phyloP scores from a whole-genome alignment of 2,329 filamentous ascomycete genomes.

The Phoma sp. region DNA sequence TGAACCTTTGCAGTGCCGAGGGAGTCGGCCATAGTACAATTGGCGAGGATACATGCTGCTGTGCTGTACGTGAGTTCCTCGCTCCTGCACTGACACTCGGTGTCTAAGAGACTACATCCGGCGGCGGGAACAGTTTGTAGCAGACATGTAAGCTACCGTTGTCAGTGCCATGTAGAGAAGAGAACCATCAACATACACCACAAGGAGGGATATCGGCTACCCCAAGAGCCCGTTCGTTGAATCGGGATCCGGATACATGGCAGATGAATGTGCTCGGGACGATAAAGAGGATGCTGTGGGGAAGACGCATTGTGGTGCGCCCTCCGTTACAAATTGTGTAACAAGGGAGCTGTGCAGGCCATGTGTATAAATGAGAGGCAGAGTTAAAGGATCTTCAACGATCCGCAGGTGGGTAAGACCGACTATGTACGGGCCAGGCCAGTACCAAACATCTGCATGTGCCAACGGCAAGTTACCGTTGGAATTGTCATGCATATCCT shows the following conservation, averaged over 20 bases:
- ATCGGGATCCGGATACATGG: background rate
- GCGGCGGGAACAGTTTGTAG: conserved; percentile 15
- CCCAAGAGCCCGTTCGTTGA: conserved; percentile 1
- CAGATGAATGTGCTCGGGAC: background rate
- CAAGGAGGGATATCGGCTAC: conserved; percentile 10
- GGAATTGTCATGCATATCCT: background rate
- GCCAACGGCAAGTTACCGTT: background rate
- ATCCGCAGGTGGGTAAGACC: background rate
- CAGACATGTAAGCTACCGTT: background rate
- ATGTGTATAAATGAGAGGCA: background rate
- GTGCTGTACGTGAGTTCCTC: conserved; percentile 14
- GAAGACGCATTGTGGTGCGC: background rate
- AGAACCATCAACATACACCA: background rate
- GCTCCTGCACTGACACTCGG: conserved; percentile 25
- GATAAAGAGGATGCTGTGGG: background rate
- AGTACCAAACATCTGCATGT: background rate
- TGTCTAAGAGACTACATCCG: conserved; percentile 22
- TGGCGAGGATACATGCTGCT: conserved; percentile 26
- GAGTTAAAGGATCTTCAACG: background rate
- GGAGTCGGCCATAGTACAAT: conserved; percentile 32
- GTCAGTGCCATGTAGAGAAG: background rate
- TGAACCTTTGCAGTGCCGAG: conserved; percentile 30
- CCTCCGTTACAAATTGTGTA: background rate
- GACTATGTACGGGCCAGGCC: background rate
- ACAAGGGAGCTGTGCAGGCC: background rate